Conservation (phyloP, 2,329 filamentous ascomycete species). For the Scytalidium sp. region DNA sequence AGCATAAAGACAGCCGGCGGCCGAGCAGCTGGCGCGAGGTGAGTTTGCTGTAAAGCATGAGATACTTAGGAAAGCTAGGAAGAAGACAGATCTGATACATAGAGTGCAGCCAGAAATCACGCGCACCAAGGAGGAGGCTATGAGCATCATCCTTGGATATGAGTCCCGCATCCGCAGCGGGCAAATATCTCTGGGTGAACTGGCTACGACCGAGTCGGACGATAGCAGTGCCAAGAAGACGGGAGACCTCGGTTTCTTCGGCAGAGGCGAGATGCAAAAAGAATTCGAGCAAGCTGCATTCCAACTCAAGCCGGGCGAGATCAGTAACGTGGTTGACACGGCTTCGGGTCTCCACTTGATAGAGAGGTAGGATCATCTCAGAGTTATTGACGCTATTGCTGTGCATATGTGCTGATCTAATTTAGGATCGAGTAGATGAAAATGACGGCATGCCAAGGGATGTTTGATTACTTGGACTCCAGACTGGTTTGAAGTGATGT, state of each 20-base stretch:
- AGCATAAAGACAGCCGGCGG: slow-evolving; percentile 84
- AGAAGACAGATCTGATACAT: slow-evolving; percentile 10
- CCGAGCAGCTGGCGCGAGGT: slow-evolving; percentile 90
- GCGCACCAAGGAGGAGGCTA: slow-evolving; percentile 82
- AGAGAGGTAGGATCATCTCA: no score
- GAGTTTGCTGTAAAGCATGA: slow-evolving; percentile 17
- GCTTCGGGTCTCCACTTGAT: slow-evolving; percentile 95
- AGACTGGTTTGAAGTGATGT: no score
- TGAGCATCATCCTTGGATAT: slow-evolving; percentile 70
- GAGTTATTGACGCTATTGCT: no score
- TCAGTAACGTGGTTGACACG: slow-evolving; percentile 86
- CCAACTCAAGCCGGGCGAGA: slow-evolving; percentile 78
- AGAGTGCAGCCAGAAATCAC: slow-evolving; percentile 68
- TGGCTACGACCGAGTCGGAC: slow-evolving; percentile 87
- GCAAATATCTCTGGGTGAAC: slow-evolving; percentile 68
- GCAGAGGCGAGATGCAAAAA: slow-evolving; percentile 94
- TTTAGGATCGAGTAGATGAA: no score
- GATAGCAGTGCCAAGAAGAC: slow-evolving; percentile 93
- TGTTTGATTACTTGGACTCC: no score
- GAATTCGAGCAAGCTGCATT: slow-evolving; percentile 98
- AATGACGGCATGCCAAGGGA: no score
- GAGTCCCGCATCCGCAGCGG: slow-evolving; percentile 74
- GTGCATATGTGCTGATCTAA: no score
- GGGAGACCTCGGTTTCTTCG: slow-evolving; percentile 94
- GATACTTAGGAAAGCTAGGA: no score